Percentiles rank a stretch among this genome's conserved stretches.
These are phyloP conservation scores for Rhodamnia rubescens DNA, from an alignment of 345 rosid genomes.

Conservation along the genomic window DNA sequence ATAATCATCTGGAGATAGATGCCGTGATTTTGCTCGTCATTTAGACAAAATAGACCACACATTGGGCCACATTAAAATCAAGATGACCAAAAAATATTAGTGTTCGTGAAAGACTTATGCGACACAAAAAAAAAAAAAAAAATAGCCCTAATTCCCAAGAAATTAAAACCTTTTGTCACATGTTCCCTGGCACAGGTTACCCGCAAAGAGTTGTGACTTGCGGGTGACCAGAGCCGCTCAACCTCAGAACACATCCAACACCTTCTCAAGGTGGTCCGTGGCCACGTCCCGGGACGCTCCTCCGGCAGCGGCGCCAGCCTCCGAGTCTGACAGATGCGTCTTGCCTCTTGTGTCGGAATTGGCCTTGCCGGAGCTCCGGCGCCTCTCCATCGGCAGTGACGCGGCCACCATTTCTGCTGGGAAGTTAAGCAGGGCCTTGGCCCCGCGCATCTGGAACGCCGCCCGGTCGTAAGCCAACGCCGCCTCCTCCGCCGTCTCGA, in stretches of 20 bases:
- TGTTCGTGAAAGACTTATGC: neutral
- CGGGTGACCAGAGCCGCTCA: neutral
- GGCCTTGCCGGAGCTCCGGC: neutral
- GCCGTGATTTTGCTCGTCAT: neutral
- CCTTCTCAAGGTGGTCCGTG: neutral
- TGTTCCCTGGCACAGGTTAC: neutral
- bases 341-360: neutral
- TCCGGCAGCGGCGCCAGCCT: neutral
- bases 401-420: conserved; percentile 23
- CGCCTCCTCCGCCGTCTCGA: conserved; percentile 48
- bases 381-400: neutral
- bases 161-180: neutral
- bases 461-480: conserved; percentile 59
- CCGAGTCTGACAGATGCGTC: neutral
- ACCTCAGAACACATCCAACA: neutral
- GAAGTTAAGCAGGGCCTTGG: conserved; percentile 60
- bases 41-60: neutral
- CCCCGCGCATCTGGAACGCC: conserved; percentile 52
- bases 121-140: neutral
- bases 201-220: neutral
- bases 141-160: neutral
- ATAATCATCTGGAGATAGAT: neutral
- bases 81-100: neutral
- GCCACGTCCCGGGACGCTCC: neutral
- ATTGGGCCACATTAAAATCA: neutral